Evolutionary conservation across 2,329 filamentous ascomycete genomes (phyloP).

Genomic region (Cladobotryum mycophilum): DNA sequence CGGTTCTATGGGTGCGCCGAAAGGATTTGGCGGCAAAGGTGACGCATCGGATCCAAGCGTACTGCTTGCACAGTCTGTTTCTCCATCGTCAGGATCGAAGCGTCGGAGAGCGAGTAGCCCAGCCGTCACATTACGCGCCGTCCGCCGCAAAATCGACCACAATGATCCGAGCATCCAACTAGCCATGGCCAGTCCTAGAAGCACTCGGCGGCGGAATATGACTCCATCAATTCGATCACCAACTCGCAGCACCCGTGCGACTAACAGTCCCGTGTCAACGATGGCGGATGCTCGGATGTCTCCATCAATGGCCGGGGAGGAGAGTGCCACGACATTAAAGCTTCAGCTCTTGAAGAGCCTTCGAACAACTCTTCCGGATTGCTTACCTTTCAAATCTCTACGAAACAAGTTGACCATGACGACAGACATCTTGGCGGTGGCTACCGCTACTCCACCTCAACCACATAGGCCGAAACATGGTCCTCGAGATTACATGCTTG

Average conservation of each 20-base stretch:
- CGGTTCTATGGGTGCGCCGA: slow-evolving; percentile 16
- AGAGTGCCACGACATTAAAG: slow-evolving; percentile 33
- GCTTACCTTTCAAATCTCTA: slow-evolving; percentile 45
- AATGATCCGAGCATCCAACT: slow-evolving; percentile 21
- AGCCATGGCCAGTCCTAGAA: slow-evolving; percentile 14
- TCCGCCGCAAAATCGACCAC: slow-evolving; percentile 5
- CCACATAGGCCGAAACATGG: slow-evolving; percentile 51
- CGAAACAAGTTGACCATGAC: slow-evolving; percentile 43
- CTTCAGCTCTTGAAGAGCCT: slow-evolving; percentile 40
- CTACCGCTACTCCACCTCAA: slow-evolving; percentile 42
- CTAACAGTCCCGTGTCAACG: not conserved
- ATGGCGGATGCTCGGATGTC: slow-evolving; percentile 2
- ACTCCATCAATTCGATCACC: slow-evolving; percentile 16
- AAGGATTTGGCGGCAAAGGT: too few species aligned
- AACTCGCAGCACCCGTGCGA: not conserved
- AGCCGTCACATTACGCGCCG: slow-evolving; percentile 1
- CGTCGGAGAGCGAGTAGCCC: slow-evolving; percentile 1
- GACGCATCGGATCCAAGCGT: slow-evolving; percentile 11
- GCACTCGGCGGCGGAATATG: slow-evolving; percentile 18
- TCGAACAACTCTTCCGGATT: slow-evolving; percentile 46
- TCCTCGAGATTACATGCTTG: slow-evolving; percentile 53
- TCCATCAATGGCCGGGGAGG: slow-evolving; percentile 15
- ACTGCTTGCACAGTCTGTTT: slow-evolving; percentile 1
- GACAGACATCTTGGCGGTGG: slow-evolving; percentile 50
- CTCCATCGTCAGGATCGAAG: slow-evolving; percentile 4